These are phyloP conservation scores for Flaveria linearis DNA, from an alignment of 129 eudicot species.

Conservation along the genomic window DNA sequence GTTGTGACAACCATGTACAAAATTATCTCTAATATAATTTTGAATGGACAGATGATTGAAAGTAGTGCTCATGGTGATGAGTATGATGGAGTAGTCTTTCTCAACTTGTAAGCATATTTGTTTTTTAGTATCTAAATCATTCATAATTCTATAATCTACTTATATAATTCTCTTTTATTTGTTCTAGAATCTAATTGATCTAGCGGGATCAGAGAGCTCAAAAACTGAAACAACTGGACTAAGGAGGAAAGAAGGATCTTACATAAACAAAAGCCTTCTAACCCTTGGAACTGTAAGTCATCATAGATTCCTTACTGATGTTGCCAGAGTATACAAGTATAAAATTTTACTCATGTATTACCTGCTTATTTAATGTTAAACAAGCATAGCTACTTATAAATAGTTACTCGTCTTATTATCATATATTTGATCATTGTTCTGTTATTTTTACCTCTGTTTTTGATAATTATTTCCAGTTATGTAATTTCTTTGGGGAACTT, in stretches of 20 bases:
- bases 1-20: constrained; percentile 15
- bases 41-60: constrained; percentile 74
- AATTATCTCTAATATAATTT: constrained; percentile 19
- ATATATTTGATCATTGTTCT: constrained; percentile 10
- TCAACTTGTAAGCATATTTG: constrained; percentile 64
- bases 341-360: not conserved
- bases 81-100: constrained; percentile 93
- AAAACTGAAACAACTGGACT: constrained; percentile 97
- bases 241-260: constrained; percentile 99
- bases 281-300: constrained; percentile 96
- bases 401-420: not conserved
- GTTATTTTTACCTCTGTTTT: not conserved
- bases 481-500: not conserved
- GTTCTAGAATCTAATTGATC: constrained; percentile 70
- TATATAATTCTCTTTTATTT: constrained; percentile 18
- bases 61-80: constrained; percentile 96
- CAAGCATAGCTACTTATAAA: not conserved
- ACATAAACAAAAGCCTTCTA: constrained; percentile 94
- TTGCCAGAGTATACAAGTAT: not conserved
- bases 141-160: constrained; percentile 14
- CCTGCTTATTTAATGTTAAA: not conserved
- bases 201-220: constrained; percentile 99
- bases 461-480: constrained; percentile 2
- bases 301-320: constrained; percentile 14
- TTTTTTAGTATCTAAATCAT: not conserved